Base-by-base conservation (phyloP, 495 filamentous ascomycete species). In the Tuber indicum region DNA sequence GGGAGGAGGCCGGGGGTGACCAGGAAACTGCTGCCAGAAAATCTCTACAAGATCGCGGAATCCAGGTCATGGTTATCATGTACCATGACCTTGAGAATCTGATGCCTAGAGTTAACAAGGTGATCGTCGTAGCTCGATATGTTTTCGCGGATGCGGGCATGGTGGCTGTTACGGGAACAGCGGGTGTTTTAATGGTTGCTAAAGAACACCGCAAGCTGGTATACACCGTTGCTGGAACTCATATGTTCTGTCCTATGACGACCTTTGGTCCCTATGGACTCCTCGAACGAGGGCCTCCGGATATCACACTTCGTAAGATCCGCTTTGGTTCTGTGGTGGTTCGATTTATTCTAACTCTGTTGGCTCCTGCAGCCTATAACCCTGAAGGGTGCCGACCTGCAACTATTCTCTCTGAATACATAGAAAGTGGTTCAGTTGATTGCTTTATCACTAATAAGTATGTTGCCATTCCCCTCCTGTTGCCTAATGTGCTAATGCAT, bases 371-470 rank as follows among this genome's bases (percentile, higher is more conserved):
- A 66, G 58, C 58, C 7, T 66, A 32, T 36, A 36, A 66, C 14
- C 58, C 58, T 36, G 58, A 36, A 17, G 5, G 32, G 14, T 66
- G 58, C 58, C 58, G 58, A 32, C 26, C 58, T 36, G 58, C 58
- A 66, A 66, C 58, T 66, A 66, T 66, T 16, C 58, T 66, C 14
- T 66, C 58, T 66, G 58, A 66, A 36, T 66, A 66, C 26, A 66
- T 66, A 5, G 26, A 66, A 66, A 66, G 14, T 19, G 58, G 74
- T 41, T 82, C 73, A 43, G 70, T 83, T 44, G 79, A 78, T 46
- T 82, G 75, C 42, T 83, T 83, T 73, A 76, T 82, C 16, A 83
- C 81, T 26, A 83, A 83, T 39, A 83, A 83, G 81, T 83, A 76
- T 58, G 75, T 70, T 43, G 36, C 41, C 9, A 10, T 9, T 36